Evolutionary conservation across 2,329 filamentous ascomycete species (phyloP).

Genomic region (Alternaria alternata): DNA sequence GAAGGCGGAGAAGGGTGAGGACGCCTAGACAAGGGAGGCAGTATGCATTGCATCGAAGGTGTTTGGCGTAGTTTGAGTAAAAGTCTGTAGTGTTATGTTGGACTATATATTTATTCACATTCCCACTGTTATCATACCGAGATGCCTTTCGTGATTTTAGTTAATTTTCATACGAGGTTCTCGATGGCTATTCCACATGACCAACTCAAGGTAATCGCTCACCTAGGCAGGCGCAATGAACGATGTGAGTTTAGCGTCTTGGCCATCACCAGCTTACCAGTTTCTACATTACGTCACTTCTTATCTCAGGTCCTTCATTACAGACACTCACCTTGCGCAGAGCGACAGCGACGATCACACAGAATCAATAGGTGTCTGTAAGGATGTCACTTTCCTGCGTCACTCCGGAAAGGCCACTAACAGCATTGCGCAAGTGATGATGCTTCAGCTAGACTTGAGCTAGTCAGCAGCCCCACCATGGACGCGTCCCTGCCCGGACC

Average conservation of each 20-base stretch:
- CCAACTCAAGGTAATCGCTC: too few relatives aligned
- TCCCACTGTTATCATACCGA: neutral
- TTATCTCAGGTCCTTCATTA: neutral
- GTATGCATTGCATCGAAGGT: neutral
- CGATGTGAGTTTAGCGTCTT: neutral
- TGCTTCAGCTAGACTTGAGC: neutral
- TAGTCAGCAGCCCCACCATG: neutral
- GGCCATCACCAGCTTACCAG: neutral
- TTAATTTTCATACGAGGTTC: too few relatives aligned
- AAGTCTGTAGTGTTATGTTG: neutral
- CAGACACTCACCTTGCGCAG: neutral
- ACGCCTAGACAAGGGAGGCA: conserved; percentile 7
- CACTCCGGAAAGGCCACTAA: neutral
- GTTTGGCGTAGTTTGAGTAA: conserved; percentile 4
- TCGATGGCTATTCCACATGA: too few relatives aligned
- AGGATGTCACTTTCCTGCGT: neutral
- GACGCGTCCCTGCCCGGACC: neutral
- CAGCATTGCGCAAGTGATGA: neutral
- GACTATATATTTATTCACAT: neutral
- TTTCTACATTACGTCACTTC: neutral
- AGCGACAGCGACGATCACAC: neutral
- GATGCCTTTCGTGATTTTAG: too few relatives aligned
- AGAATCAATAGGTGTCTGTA: neutral
- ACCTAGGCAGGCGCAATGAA: neutral
- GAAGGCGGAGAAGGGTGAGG: conserved; percentile 24